phyloP scores from a whole-genome alignment of 306 rosid genomes.

The Cucurbita pepo region DNA sequence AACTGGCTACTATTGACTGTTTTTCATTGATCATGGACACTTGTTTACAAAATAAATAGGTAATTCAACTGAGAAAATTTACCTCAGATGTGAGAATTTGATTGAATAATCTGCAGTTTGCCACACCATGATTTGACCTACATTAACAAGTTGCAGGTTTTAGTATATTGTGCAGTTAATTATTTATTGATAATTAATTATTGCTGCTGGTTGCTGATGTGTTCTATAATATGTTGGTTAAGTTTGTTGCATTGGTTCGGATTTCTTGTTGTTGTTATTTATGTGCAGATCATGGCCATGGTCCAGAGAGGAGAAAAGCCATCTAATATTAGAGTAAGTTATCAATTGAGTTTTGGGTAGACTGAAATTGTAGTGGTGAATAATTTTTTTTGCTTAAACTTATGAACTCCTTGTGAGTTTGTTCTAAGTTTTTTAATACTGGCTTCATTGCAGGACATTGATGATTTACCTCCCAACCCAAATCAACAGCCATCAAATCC shows the following conservation, averaged over 20 bases:
- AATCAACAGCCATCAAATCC: slow-evolving; percentile 65
- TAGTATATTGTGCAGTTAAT: neutral
- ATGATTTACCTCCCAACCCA: slow-evolving; percentile 62
- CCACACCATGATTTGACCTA: neutral
- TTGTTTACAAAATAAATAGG: neutral
- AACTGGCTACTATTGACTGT: neutral
- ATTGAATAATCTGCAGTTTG: neutral
- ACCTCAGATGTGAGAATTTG: neutral
- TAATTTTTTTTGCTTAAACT: neutral
- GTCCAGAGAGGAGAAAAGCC: slow-evolving; percentile 89
- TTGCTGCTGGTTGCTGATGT: slow-evolving; percentile 1
- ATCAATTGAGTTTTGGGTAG: neutral
- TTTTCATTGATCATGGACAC: neutral
- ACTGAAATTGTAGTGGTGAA: neutral
- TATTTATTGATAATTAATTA: neutral
- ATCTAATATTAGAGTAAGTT: slow-evolving; percentile 61
- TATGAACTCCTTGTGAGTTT: neutral
- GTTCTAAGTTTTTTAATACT: slow-evolving; percentile 4
- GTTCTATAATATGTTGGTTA: neutral
- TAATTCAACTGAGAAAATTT: neutral
- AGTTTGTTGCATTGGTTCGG: neutral
- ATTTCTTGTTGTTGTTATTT: neutral
- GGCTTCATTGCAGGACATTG: slow-evolving; percentile 45
- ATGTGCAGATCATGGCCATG: slow-evolving; percentile 79
- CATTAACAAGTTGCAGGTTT: neutral